Conservation (phyloP, 1,284 basidiomycete genomes). For the Cryptococcus sp. region DNA sequence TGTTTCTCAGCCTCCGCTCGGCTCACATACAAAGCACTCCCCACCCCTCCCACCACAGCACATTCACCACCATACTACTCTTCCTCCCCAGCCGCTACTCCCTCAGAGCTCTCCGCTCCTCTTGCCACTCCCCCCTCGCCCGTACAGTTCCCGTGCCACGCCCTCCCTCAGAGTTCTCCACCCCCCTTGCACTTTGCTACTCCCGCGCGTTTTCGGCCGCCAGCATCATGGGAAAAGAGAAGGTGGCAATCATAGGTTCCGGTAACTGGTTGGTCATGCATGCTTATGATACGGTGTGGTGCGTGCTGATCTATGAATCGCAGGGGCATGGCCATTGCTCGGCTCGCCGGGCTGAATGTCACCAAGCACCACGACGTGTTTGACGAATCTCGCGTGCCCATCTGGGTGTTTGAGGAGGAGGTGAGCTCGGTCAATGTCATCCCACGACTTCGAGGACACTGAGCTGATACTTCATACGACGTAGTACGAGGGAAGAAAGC, state of each 20-base stretch:
- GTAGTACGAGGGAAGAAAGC: slow-evolving; percentile 56
- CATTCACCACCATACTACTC: no score
- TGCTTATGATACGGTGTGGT: neutral
- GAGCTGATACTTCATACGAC: slow-evolving; percentile 3
- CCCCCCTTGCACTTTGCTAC: no score
- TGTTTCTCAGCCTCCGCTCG: no score
- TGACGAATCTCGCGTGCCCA: slow-evolving; percentile 48
- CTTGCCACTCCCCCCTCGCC: no score
- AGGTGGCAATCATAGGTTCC: slow-evolving; percentile 57
- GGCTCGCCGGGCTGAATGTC: slow-evolving; percentile 54
- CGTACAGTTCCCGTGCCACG: no score
- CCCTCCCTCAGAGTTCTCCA: no score
- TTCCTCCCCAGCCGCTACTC: no score
- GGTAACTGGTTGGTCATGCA: slow-evolving; percentile 47
- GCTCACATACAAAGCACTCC: no score
- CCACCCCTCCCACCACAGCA: no score
- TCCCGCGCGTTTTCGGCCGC: neutral
- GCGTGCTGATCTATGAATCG: slow-evolving; percentile 4
- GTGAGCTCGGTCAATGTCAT: slow-evolving; percentile 30
- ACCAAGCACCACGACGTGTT: slow-evolving; percentile 51
- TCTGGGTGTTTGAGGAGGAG: slow-evolving; percentile 56
- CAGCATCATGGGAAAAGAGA: slow-evolving; percentile 50
- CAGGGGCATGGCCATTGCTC: slow-evolving; percentile 59
- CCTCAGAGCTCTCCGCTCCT: no score
- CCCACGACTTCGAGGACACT: neutral